Conservation (phyloP, 169 alveolate species). For the Plasmodium knowlesi region DNA sequence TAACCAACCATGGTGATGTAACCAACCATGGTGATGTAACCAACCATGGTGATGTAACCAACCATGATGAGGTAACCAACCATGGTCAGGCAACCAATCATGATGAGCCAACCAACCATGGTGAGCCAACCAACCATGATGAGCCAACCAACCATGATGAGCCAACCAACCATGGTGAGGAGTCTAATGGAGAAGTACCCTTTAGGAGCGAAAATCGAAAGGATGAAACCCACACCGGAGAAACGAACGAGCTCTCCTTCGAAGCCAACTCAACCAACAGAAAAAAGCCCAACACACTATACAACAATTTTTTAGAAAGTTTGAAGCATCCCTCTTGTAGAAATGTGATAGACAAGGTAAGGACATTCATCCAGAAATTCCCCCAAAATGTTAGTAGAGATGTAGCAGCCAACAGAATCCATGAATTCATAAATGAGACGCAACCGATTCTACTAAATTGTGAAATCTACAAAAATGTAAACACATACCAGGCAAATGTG, state of each 20-base stretch:
- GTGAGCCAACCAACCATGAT: too few species aligned
- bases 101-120: too few species aligned
- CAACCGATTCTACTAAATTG: conserved; percentile 47
- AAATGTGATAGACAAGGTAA: conserved; percentile 82
- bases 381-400: conserved; percentile 79
- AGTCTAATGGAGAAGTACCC: not conserved
- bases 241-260: not conserved
- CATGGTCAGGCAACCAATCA: not conserved
- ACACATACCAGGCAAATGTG: conserved; percentile 52
- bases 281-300: conserved; percentile 79
- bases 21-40: not conserved
- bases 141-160: not conserved
- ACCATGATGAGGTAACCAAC: not conserved
- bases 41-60: not conserved
- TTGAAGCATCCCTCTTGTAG: conserved; percentile 85
- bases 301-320: conserved; percentile 83
- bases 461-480: conserved; percentile 75
- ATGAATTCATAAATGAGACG: conserved; percentile 73
- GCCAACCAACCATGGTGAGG: not conserved
- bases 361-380: conserved; percentile 52
- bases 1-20: not conserved
- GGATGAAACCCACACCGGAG: not conserved
- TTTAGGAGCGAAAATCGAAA: not conserved
- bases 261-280: conserved; percentile 1
- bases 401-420: conserved; percentile 81